phyloP scores from a whole-genome alignment of 345 rosid genomes.

The Murraya koenigii region DNA sequence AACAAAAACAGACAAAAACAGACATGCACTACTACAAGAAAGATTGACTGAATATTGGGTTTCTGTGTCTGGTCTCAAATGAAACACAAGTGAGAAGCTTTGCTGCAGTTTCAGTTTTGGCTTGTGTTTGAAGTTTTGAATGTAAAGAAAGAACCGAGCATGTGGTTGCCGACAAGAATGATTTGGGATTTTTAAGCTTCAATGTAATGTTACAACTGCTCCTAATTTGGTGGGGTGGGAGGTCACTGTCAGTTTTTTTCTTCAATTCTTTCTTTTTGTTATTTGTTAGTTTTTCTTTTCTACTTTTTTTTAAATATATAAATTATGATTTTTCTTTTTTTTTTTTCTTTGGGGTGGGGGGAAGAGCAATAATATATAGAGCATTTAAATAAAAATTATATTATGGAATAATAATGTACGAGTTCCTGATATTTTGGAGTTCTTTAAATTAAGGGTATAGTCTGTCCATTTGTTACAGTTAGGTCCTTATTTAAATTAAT shows the following conservation, averaged over 20 bases:
- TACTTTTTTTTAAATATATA: too few species aligned
- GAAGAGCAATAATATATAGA: too few species aligned
- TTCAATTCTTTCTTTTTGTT: not conserved
- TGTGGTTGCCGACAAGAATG: conserved; percentile 31
- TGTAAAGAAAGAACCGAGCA: not conserved
- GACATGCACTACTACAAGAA: not conserved
- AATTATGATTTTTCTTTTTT: too few species aligned
- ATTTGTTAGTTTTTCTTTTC: too few species aligned
- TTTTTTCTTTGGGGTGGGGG: too few species aligned
- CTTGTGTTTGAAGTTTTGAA: not conserved
- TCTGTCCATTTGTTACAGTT: too few species aligned
- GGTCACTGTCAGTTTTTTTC: conserved; percentile 22
- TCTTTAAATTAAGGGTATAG: too few species aligned
- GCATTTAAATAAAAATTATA: too few species aligned
- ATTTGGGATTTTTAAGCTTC: conserved; percentile 24
- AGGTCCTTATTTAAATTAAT: too few species aligned
- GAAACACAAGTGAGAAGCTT: not conserved
- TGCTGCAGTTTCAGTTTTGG: not conserved
- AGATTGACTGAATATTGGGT: not conserved
- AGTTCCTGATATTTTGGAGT: too few species aligned
- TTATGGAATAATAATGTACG: too few species aligned
- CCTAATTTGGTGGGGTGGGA: conserved; percentile 20
- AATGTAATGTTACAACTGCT: conserved; percentile 22
- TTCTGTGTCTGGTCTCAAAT: not conserved
- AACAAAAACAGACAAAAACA: not conserved